phyloP scores from a whole-genome alignment of 1,139 yeast species.

The Zygoascus sp. region DNA sequence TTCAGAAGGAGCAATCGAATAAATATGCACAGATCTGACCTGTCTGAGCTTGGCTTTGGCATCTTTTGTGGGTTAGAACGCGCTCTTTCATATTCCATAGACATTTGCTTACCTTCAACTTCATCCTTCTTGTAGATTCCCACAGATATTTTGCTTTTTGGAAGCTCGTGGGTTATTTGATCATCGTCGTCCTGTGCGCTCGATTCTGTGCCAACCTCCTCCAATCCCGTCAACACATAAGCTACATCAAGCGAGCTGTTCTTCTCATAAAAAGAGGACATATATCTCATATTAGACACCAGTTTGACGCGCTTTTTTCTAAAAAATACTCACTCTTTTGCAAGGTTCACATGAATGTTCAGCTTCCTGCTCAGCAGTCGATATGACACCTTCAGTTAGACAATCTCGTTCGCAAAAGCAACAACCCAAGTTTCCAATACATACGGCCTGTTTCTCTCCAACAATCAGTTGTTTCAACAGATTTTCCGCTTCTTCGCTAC shows the following conservation, averaged over 20 bases:
- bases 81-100: not conserved
- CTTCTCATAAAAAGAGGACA: slow-evolving; percentile 19
- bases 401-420: not conserved
- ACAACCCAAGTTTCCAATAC: not conserved
- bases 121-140: slow-evolving; percentile 15
- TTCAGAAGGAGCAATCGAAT: slow-evolving; percentile 17
- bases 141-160: not conserved
- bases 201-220: slow-evolving; percentile 4
- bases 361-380: slow-evolving; percentile 29
- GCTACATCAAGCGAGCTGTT: slow-evolving; percentile 20
- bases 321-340: slow-evolving; percentile 25
- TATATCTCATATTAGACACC: slow-evolving; percentile 14
- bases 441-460: slow-evolving; percentile 10
- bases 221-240: slow-evolving; percentile 16
- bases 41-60: slow-evolving; percentile 16
- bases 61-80: slow-evolving; percentile 9
- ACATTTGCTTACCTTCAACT: slow-evolving; percentile 13
- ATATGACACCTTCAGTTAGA: slow-evolving; percentile 25
- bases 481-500: not conserved
- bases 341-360: slow-evolving; percentile 24
- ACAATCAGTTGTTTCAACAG: slow-evolving; percentile 6
- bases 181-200: slow-evolving; percentile 5
- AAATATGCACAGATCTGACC: slow-evolving; percentile 22
- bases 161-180: slow-evolving; percentile 2
- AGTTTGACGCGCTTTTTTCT: not conserved